These are phyloP conservation scores for Rauvolfia tetraphylla DNA, from an alignment of 257 asterid species.

Conservation along the genomic window DNA sequence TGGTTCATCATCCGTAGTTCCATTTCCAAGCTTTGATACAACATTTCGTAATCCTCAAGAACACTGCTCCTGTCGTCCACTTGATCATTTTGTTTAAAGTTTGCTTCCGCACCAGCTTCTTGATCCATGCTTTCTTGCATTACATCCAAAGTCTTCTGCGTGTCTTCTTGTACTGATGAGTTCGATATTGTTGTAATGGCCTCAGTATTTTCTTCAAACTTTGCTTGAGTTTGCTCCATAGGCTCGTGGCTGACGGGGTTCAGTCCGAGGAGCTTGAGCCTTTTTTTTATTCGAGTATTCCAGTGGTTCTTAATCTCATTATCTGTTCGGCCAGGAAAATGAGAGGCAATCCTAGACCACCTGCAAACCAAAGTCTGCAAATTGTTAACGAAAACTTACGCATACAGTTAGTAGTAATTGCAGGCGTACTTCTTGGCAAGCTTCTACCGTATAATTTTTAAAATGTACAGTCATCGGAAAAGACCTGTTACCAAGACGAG, in stretches of 20 bases:
- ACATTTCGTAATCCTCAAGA: constrained; percentile 7
- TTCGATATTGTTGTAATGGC: not conserved
- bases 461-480: too few relatives aligned
- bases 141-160: not conserved
- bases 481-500: constrained; percentile 73
- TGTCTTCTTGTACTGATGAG: not conserved
- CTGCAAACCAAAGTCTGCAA: constrained; percentile 19
- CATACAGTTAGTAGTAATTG: too few relatives aligned
- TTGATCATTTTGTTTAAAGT: constrained; percentile 2
- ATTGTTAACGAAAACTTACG: too few relatives aligned
- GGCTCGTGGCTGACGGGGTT: constrained; percentile 52
- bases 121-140: constrained; percentile 2
- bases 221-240: not conserved
- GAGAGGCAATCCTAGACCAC: constrained; percentile 75
- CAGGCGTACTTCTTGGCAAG: too few relatives aligned
- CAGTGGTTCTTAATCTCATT: constrained; percentile 67
- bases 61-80: constrained; percentile 11
- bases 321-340: constrained; percentile 70
- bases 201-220: constrained; percentile 1
- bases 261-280: constrained; percentile 38
- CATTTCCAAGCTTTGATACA: constrained; percentile 24
- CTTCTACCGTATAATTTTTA: too few relatives aligned
- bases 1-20: constrained; percentile 22
- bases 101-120: not conserved
- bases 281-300: constrained; percentile 75